Base-by-base conservation (phyloP, 129 eudicot genomes). In the Helianthus tuberosus region DNA sequence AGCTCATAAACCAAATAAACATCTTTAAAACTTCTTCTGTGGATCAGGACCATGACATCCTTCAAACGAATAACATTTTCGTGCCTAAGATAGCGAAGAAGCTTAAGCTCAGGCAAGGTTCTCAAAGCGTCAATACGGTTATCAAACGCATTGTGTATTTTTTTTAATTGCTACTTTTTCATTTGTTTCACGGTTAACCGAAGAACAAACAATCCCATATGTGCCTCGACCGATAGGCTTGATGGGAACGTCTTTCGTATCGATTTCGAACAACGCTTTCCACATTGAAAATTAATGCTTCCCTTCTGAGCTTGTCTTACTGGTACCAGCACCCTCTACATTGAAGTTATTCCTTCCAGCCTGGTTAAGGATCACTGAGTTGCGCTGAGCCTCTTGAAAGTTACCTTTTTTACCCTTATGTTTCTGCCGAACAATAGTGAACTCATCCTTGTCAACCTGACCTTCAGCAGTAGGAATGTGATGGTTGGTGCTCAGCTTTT, bases 221-320 rank as follows among this genome's bases (percentile, higher is more conserved):
- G 92, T 89, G 48, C 92, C 92, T 48, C 89, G 81, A 47, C 92
- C 92, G 48, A 87, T 82, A 12, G 88, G 93, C 86, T 87, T 87
- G 50, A 90, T 84, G 9, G 96, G 96, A 71, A 87, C 85, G 32
- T 90, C 87, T 58, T 90, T 90, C 15, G 88, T 87, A 29, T 90
- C 96, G 3, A 90, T 85, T 80, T 90, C 96, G 71, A 90, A 90
- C 65, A 87, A 69, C 0, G 96, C 76, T 69, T 89, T 90, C 96
- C 96, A 89, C 96, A 89, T 89, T 9, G 92, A 84, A 77, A 75
- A 89, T 86, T 89, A 89, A 82, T 89, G 96, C 59, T 89, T 89
- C 64, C 96, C 96, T 80, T 47, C 83, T 36, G 77, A 61, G n/a
- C n/a, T n/a, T n/a, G n/a, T n/a, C n/a, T n/a, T n/a, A n/a, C n/a